These are phyloP conservation scores for Ephemerocybe angulata DNA, from an alignment of 768 basidiomycete species.

Conservation along the genomic window DNA sequence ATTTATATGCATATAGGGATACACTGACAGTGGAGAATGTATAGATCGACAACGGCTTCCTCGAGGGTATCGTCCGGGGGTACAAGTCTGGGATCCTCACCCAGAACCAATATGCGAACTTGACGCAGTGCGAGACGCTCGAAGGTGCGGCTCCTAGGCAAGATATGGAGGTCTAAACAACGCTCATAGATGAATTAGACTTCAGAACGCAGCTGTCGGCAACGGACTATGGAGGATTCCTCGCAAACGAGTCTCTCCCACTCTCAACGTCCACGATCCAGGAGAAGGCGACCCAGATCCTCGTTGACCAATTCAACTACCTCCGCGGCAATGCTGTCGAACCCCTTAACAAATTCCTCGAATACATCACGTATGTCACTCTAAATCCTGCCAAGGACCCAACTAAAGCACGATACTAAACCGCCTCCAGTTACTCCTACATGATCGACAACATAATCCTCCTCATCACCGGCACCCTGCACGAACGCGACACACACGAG, in stretches of 20 bases:
- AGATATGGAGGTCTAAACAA: background rate
- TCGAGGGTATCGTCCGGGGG: conserved; percentile 83
- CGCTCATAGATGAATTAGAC: conserved; percentile 47
- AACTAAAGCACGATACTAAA: no score
- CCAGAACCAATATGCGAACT: conserved; percentile 85
- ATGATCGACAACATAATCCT: conserved; percentile 99
- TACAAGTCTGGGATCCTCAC: conserved; percentile 92
- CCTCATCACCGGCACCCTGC: conserved; percentile 93
- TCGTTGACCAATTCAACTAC: conserved; percentile 98
- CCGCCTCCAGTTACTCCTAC: conserved; percentile 75
- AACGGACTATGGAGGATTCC: conserved; percentile 98
- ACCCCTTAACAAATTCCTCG: conserved; percentile 88
- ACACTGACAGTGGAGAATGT: conserved; percentile 21
- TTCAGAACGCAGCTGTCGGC: conserved; percentile 92
- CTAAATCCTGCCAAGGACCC: conserved; percentile 13
- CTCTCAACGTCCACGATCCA: conserved; percentile 92
- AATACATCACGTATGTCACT: conserved; percentile 89
- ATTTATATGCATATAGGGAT: conserved; percentile 6
- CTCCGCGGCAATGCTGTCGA: conserved; percentile 87
- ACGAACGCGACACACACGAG: conserved; percentile 96
- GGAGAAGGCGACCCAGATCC: conserved; percentile 92
- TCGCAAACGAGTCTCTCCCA: conserved; percentile 92
- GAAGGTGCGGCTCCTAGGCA: conserved; percentile 57
- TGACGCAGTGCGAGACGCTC: conserved; percentile 95
- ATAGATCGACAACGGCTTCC: conserved; percentile 70